These are phyloP conservation scores for Elsinoe batatas DNA, from an alignment of 2,329 filamentous ascomycete species.

Conservation along the genomic window DNA sequence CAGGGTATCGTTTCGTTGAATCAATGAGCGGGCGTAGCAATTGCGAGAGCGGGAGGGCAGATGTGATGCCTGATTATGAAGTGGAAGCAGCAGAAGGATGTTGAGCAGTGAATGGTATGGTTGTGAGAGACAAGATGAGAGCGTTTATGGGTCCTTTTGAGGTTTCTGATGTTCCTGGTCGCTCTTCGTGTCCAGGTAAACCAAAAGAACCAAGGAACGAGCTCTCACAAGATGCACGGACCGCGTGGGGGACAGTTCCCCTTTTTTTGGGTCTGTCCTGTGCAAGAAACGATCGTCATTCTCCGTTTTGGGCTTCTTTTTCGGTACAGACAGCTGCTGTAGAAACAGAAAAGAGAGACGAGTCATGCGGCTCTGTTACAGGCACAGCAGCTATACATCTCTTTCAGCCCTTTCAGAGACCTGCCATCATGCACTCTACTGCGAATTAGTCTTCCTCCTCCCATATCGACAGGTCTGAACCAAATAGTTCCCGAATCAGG, in stretches of 20 bases:
- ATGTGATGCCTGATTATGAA: neutral
- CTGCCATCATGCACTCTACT: too few relatives aligned
- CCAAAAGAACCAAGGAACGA: constrained; percentile 2
- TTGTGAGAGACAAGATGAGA: neutral
- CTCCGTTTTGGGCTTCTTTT: neutral
- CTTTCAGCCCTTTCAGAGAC: too few relatives aligned
- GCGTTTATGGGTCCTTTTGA: neutral
- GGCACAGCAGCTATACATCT: too few relatives aligned
- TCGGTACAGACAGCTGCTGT: neutral
- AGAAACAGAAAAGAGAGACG: too few relatives aligned
- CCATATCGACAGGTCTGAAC: too few relatives aligned
- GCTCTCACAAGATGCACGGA: neutral
- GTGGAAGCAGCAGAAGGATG: neutral
- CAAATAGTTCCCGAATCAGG: neutral
- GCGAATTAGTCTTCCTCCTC: too few relatives aligned
- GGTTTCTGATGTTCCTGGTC: neutral
- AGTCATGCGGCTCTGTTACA: too few relatives aligned
- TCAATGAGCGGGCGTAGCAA: constrained; percentile 5
- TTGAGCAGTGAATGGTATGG: neutral
- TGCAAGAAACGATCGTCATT: neutral
- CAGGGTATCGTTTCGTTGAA: constrained; percentile 11
- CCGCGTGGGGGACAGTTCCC: neutral
- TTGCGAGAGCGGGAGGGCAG: neutral
- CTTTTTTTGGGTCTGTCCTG: neutral
- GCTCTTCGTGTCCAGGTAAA: neutral